Base-by-base conservation (phyloP, 345 rosid species). In the Linum trigynum region DNA sequence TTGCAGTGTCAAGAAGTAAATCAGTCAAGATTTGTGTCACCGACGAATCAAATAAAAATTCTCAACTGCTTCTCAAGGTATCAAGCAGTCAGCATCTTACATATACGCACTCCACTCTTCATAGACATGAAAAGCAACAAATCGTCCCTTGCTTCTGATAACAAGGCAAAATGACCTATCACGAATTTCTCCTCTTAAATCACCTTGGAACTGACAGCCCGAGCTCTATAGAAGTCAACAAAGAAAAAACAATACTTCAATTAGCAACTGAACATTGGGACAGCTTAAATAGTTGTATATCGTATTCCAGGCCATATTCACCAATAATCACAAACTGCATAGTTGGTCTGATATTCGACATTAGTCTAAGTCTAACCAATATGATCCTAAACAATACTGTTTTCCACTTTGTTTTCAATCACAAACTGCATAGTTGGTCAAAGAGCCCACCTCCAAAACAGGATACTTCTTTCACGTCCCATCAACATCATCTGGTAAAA, bases 401-500 rank as follows among this genome's bases (percentile, higher is more conserved):
- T 64, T 63, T 65, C 50, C 62, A 57, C n/a, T 55, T 35, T 60
- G 64, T 64, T 48, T 58, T 63, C 61, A 65, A 66, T 64, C 65
- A 75, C 65, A 58, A 61, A 73, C 38, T 53, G 67, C 12, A 64
- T 66, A 65, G 77, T 71, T 65, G 76, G 77, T 67, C 75, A 78
- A 77, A 80, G 77, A 77, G 74, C 81, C 85, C 90, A 86, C 92
- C 91, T 86, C 83, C 85, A 77, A 76, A 79, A 81, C 85, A 71
- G 92, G 92, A 75, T 43, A 82, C 64, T 78, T 67, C 81, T 86
- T 80, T 92, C 96, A 94, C 92, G 97, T 88, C 78, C 80, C 97
- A 88, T 90, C 94, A 74, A 79, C 72, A 86, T 86, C 96, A 90
- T 92, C 95, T 94, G 97, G 90, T 84, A 86, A 85, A 88, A 88